These are phyloP conservation scores for Chrysoporthe austroafricana DNA, from an alignment of 2,329 filamentous ascomycete genomes.

Conservation along the genomic window DNA sequence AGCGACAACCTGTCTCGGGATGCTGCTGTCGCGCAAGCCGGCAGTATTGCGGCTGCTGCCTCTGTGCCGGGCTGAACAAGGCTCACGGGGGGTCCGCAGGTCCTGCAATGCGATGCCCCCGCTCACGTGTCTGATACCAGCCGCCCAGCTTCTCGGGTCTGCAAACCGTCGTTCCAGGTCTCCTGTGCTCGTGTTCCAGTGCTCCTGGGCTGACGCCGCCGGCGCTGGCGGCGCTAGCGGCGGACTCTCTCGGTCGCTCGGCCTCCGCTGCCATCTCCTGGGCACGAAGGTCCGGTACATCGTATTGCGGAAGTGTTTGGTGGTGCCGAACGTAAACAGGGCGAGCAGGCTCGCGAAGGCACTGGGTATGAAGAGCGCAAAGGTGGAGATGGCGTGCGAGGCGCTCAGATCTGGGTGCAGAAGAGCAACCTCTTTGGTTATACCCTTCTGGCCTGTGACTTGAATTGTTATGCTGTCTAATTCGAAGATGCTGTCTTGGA, in stretches of 20 bases:
- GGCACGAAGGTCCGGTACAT: conserved; percentile 31
- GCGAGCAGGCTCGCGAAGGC: conserved; percentile 32
- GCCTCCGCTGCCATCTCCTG: conserved; percentile 11
- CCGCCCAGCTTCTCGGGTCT: conserved; percentile 6
- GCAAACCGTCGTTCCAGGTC: not conserved
- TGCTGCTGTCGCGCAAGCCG: not conserved
- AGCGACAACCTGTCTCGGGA: not conserved
- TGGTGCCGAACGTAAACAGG: conserved; percentile 35
- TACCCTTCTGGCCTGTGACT: conserved; percentile 30
- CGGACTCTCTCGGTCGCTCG: not conserved
- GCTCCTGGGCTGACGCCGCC: not conserved
- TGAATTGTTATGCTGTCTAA: conserved; percentile 17
- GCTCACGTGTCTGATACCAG: conserved; percentile 4
- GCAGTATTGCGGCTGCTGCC: not conserved
- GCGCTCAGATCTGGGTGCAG: conserved; percentile 18
- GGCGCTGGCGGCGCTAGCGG: not conserved
- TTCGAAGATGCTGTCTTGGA: conserved; percentile 14
- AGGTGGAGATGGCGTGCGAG: not conserved
- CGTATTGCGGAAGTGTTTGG: conserved; percentile 32
- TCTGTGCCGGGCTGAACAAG: not conserved
- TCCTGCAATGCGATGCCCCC: conserved; percentile 1
- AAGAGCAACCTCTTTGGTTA: conserved; percentile 39
- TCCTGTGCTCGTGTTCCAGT: not conserved
- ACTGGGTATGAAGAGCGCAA: conserved; percentile 29
- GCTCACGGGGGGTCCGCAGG: not conserved